Base-by-base conservation (phyloP, 164 flowering plant genomes). In the Hamamelis virginiana region DNA sequence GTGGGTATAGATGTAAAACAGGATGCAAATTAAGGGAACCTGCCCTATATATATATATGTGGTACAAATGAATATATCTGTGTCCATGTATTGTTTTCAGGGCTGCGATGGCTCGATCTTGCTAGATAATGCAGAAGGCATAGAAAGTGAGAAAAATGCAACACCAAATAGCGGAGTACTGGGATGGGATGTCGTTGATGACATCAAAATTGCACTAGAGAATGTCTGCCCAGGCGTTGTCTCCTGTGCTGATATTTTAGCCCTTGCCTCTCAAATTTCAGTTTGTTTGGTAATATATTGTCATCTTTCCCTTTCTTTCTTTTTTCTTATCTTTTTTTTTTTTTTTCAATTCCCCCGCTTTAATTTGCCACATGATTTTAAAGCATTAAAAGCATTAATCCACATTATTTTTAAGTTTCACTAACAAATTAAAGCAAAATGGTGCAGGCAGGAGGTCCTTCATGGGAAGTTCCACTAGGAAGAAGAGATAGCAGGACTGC, bases 71-170 rank as follows among this genome's bases (percentile, higher is more conserved):
- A 33, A 33, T 48, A 14, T 45, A 11, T 45, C 8, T 23, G 38
- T 9, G 8, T 23, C 45, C 18, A 41, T 67, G 18, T 25, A n/a
- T n/a, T 56, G 9, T 16, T 15, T 38, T 18, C 33, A 79, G 85
- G 85, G 85, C 1, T 82, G 85, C 44, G 85, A 81, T 52, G 84
- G 56, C 3, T 81, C 84, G 26, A 0, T 81, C 11, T 65, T 81
- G 64, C 25, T 81, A 16, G 84, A 78, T 65, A 41, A 55, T 46
- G 25, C 62, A 2, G n/a, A 15, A 0, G 63, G 26, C 62, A 68
- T 71, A 11, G 61, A 47, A 33, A 74, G 73, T 22, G 82, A 81
- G 65, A 76, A 79, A 58, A 28, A 56, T n/a, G 78, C 75, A 0
- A 46, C 9, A 11, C 70, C 75, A 0, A 75, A 76, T 43, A 27